phyloP scores from a whole-genome alignment of 371 early-diverging fungal genomes.

The Lichtheimia corymbifera region DNA sequence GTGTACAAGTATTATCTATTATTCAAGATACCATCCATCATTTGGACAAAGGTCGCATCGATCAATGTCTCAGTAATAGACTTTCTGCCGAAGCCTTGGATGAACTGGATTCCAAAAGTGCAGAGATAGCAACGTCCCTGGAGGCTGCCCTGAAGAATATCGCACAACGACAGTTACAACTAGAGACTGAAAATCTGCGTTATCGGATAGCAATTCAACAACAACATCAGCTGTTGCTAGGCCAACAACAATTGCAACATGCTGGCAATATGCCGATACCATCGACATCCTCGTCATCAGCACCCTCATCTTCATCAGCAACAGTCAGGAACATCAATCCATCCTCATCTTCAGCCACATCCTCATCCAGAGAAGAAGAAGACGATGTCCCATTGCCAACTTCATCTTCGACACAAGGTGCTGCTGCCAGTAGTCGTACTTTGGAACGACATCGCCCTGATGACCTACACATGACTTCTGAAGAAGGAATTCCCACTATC shows the following conservation, averaged over 20 bases:
- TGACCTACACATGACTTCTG: constrained; percentile 20
- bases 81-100: constrained; percentile 9
- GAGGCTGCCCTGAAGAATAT: constrained; percentile 36
- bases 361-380: background rate
- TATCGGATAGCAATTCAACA: constrained; percentile 41
- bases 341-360: background rate
- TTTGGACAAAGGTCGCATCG: constrained; percentile 33
- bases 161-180: constrained; percentile 36
- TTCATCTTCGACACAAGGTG: background rate
- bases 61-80: constrained; percentile 21
- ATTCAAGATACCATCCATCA: constrained; percentile 28
- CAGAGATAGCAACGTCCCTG: constrained; percentile 21
- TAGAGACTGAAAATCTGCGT: constrained; percentile 43
- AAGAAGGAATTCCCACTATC: constrained; percentile 24
- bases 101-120: constrained; percentile 13
- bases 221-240: constrained; percentile 34
- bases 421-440: background rate
- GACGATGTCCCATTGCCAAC: constrained; percentile 14
- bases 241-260: constrained; percentile 13
- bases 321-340: background rate
- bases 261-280: background rate
- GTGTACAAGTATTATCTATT: constrained; percentile 18
- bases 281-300: background rate
- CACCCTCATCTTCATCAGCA: constrained; percentile 4
- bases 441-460: background rate